A percentile compares a stretch with the other conserved stretches of the same genome.
These are phyloP conservation scores for Euphorbia tirucalli DNA, from an alignment of 345 rosid species.

Conservation along the genomic window DNA sequence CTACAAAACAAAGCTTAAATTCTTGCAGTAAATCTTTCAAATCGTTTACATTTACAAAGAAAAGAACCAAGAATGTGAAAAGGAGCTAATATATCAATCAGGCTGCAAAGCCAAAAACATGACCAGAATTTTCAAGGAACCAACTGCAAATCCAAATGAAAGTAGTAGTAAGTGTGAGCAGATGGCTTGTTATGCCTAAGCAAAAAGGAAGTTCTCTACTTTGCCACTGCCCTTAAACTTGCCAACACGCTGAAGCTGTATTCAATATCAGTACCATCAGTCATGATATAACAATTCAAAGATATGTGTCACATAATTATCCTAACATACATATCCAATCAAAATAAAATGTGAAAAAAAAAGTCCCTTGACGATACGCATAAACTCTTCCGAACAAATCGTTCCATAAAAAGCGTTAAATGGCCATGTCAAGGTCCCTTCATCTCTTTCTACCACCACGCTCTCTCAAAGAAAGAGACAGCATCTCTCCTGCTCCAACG, in stretches of 20 bases:
- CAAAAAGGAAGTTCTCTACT: constrained; percentile 18
- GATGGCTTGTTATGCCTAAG: constrained; percentile 18
- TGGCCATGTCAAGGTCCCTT: constrained; percentile 20
- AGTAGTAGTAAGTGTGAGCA: background rate
- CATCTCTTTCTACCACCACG: constrained; percentile 91
- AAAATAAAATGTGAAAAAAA: background rate
- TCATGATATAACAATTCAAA: constrained; percentile 8
- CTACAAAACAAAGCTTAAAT: constrained; percentile 6
- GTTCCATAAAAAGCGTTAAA: constrained; percentile 23
- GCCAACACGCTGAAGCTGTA: constrained; percentile 37
- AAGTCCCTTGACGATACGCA: constrained; percentile 9
- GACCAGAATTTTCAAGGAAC: constrained; percentile 9
- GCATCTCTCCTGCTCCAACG: constrained; percentile 57
- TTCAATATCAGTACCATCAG: constrained; percentile 31
- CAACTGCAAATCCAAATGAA: background rate
- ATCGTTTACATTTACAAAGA: constrained; percentile 8
- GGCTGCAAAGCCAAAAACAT: background rate
- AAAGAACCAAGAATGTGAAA: background rate
- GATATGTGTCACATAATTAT: constrained; percentile 6
- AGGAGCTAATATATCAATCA: background rate
- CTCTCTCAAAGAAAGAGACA: constrained; percentile 66
- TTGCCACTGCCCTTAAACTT: constrained; percentile 15
- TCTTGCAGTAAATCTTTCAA: constrained; percentile 7
- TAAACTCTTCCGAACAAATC: background rate
- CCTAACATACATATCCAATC: constrained; percentile 22